Conservation (phyloP, 2,329 filamentous ascomycete genomes). For the Fusarium coffeatum region DNA sequence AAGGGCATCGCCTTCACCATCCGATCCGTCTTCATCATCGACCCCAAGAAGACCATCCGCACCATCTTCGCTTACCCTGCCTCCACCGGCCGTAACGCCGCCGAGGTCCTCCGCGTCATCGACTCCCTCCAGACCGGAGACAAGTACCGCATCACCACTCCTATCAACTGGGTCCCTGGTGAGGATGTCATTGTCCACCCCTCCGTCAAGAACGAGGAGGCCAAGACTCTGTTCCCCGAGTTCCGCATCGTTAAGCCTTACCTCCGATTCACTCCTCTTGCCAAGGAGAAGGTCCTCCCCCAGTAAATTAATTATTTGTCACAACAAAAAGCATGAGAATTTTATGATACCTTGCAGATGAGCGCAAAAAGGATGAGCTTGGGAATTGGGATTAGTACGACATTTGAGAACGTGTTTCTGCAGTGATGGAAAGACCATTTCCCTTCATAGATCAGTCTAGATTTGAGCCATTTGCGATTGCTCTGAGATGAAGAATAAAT, state of each 20-base stretch:
- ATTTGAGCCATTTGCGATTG: conserved; percentile 38
- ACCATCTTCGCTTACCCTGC: conserved; percentile 94
- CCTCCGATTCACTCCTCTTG: conserved; percentile 76
- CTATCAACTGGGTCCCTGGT: conserved; percentile 89
- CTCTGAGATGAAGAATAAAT: conserved; percentile 40
- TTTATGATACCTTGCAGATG: conserved; percentile 45
- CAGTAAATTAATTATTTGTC: conserved; percentile 26
- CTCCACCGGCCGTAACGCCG: conserved; percentile 85
- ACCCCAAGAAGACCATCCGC: conserved; percentile 92
- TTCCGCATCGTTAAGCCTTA: conserved; percentile 77
- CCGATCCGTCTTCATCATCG: conserved; percentile 93
- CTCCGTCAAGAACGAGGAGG: conserved; percentile 83
- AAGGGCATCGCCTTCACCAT: conserved; percentile 94
- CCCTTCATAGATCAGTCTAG: conserved; percentile 9
- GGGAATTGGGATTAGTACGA: conserved; percentile 32
- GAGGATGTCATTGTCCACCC: conserved; percentile 95
- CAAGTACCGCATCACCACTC: conserved; percentile 87
- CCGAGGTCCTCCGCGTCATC: conserved; percentile 81
- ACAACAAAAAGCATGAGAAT: conserved; percentile 15
- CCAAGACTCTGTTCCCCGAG: conserved; percentile 87
- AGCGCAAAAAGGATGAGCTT: conserved; percentile 10
- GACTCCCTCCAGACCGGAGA: conserved; percentile 86
- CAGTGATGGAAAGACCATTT: conserved; percentile 31
- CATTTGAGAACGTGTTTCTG: conserved; percentile 9
- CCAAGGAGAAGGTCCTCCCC: conserved; percentile 60